A percentile compares a stretch with the other conserved stretches of the same genome.
phyloP scores from a whole-genome alignment of 2,329 filamentous ascomycete genomes.

The Endocalyx cinctus region DNA sequence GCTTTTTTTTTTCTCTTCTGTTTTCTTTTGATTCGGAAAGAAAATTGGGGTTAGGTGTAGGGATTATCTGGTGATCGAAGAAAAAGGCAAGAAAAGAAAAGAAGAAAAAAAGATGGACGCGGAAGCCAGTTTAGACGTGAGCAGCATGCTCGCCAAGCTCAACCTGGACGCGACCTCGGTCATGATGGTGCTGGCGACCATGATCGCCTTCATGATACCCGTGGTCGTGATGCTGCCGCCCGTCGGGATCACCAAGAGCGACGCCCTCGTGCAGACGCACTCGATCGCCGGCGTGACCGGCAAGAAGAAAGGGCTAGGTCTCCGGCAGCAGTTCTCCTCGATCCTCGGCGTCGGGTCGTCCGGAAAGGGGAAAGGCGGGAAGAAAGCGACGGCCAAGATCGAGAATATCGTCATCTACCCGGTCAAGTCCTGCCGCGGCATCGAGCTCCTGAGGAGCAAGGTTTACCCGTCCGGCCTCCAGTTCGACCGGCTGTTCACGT shows the following conservation, averaged over 20 bases:
- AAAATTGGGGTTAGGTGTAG: not conserved
- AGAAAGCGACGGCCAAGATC: slow-evolving; percentile 25
- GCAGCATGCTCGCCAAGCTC: slow-evolving; percentile 13
- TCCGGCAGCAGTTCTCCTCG: slow-evolving; percentile 18
- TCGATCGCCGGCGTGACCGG: slow-evolving; percentile 39
- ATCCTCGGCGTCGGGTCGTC: slow-evolving; percentile 13
- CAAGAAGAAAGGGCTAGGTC: slow-evolving; percentile 32
- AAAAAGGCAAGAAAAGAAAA: too few species aligned
- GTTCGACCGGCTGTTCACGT: slow-evolving; percentile 78
- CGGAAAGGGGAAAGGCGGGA: too few species aligned
- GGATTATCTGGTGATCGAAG: not conserved
- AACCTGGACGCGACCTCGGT: slow-evolving; percentile 20
- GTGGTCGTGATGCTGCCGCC: slow-evolving; percentile 52
- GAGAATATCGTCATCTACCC: slow-evolving; percentile 76
- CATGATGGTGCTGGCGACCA: slow-evolving; percentile 21
- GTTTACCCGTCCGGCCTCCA: slow-evolving; percentile 67
- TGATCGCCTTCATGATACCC: slow-evolving; percentile 46
- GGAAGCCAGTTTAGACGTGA: too few species aligned
- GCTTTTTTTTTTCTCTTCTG: too few species aligned
- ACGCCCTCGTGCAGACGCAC: slow-evolving; percentile 53
- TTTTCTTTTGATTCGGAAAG: too few species aligned
- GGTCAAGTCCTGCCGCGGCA: slow-evolving; percentile 73
- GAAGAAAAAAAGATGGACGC: too few species aligned
- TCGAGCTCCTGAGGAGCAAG: slow-evolving; percentile 63
- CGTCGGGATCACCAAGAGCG: slow-evolving; percentile 45